A percentile compares a stretch with the other conserved stretches of the same genome.
phyloP scores from a whole-genome alignment of 805 yeast genomes.

The Sporopachydermia quercuum region DNA sequence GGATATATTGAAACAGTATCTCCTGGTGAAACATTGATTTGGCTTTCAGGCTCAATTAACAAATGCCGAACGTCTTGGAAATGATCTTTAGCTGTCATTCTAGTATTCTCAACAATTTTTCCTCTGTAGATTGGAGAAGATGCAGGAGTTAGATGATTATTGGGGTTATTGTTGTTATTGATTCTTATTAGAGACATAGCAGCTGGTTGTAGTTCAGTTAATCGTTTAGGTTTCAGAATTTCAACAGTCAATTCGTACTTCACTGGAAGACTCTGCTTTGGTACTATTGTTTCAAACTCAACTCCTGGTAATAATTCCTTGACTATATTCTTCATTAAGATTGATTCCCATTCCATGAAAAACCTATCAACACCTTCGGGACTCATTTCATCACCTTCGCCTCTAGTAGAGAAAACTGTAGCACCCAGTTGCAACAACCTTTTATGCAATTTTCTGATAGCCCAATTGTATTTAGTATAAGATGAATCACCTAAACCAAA shows the following conservation, averaged over 20 bases:
- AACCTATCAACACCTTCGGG: constrained; percentile 59
- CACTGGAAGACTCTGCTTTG: constrained; percentile 24
- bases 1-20: constrained; percentile 75
- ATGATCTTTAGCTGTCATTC: constrained; percentile 60
- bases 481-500: constrained; percentile 93
- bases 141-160: neutral
- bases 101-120: constrained; percentile 29
- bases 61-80: constrained; percentile 82
- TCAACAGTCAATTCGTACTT: constrained; percentile 17
- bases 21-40: constrained; percentile 46
- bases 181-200: constrained; percentile 19
- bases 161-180: constrained; percentile 2
- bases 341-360: constrained; percentile 58
- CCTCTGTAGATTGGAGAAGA: constrained; percentile 21
- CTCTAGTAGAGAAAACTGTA: constrained; percentile 47
- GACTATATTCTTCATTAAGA: constrained; percentile 24
- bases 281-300: constrained; percentile 1
- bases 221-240: constrained; percentile 16
- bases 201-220: constrained; percentile 16
- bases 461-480: constrained; percentile 78
- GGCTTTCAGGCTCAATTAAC: constrained; percentile 20
- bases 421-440: constrained; percentile 78
- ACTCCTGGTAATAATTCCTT: constrained; percentile 10
- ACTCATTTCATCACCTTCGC: constrained; percentile 82
- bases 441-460: constrained; percentile 69